These are phyloP conservation scores for Populus hybrid DNA, from an alignment of 441 rosid genomes.

Conservation along the genomic window DNA sequence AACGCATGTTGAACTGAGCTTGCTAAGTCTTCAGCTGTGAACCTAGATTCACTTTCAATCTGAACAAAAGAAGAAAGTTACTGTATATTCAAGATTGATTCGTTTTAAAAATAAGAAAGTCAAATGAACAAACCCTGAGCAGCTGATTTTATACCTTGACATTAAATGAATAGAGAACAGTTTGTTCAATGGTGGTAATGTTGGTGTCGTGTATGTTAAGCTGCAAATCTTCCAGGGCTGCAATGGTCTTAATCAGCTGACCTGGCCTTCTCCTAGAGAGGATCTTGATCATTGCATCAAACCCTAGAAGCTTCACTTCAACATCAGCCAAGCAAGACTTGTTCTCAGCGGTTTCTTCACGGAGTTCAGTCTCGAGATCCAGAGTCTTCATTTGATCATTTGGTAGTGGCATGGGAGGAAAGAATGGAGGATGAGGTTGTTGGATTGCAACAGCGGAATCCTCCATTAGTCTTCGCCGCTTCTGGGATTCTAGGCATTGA, in stretches of 20 bases:
- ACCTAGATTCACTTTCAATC: slow-evolving; percentile 64
- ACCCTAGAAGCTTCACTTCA: slow-evolving; percentile 86
- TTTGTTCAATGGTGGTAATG: slow-evolving; percentile 92
- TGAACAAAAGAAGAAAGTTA: slow-evolving; percentile 22
- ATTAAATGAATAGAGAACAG: slow-evolving; percentile 87
- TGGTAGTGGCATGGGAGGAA: slow-evolving; percentile 36
- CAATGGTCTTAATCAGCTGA: slow-evolving; percentile 57
- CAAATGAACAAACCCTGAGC: background rate
- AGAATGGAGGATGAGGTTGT: slow-evolving; percentile 26
- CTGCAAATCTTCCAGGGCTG: slow-evolving; percentile 79
- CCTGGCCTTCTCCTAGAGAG: slow-evolving; percentile 86
- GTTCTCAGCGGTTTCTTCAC: slow-evolving; percentile 79
- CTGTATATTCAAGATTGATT: background rate
- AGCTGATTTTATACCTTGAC: slow-evolving; percentile 57
- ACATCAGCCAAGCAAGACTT: slow-evolving; percentile 83
- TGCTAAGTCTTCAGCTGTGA: slow-evolving; percentile 86
- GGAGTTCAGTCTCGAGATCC: slow-evolving; percentile 43
- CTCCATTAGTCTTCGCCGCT: slow-evolving; percentile 50
- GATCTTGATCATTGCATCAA: slow-evolving; percentile 89
- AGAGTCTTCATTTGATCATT: slow-evolving; percentile 33
- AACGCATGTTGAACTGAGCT: slow-evolving; percentile 83
- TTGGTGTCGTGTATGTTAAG: slow-evolving; percentile 82
- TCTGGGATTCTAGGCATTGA: slow-evolving; percentile 82
- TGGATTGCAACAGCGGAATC: slow-evolving; percentile 35
- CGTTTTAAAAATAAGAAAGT: background rate